Conservation (phyloP, 2,329 filamentous ascomycete species). For the Alternaria triticimaculans region DNA sequence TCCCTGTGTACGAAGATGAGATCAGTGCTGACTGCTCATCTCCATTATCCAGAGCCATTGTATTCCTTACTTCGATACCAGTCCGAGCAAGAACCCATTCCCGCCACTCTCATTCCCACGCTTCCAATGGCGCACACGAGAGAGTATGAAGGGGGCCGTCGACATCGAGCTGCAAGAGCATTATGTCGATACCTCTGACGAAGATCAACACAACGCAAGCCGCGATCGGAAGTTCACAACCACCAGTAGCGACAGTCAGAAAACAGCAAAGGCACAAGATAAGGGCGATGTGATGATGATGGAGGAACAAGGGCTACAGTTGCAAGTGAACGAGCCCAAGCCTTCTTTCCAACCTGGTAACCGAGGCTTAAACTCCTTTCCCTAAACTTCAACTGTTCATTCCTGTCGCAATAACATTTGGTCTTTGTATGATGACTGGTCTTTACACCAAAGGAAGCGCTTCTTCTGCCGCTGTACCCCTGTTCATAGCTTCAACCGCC, state of each 20-base stretch:
- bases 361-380: too few species aligned
- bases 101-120: background rate
- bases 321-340: too few species aligned
- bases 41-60: background rate
- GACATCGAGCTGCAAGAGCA: background rate
- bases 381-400: too few species aligned
- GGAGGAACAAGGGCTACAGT: too few species aligned
- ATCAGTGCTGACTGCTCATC: too few species aligned
- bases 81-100: background rate
- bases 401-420: too few species aligned
- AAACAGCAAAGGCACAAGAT: background rate
- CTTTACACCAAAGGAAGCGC: background rate
- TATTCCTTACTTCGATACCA: conserved; percentile 9
- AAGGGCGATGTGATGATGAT: too few species aligned
- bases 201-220: background rate
- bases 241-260: background rate
- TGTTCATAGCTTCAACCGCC: background rate
- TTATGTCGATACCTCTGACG: background rate
- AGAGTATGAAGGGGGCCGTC: background rate
- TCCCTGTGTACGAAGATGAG: background rate
- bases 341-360: too few species aligned
- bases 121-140: background rate
- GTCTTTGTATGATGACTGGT: too few species aligned
- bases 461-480: background rate
- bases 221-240: background rate